Evolutionary conservation across 345 rosid species (phyloP).

Genomic region (Passiflora organensis): DNA sequence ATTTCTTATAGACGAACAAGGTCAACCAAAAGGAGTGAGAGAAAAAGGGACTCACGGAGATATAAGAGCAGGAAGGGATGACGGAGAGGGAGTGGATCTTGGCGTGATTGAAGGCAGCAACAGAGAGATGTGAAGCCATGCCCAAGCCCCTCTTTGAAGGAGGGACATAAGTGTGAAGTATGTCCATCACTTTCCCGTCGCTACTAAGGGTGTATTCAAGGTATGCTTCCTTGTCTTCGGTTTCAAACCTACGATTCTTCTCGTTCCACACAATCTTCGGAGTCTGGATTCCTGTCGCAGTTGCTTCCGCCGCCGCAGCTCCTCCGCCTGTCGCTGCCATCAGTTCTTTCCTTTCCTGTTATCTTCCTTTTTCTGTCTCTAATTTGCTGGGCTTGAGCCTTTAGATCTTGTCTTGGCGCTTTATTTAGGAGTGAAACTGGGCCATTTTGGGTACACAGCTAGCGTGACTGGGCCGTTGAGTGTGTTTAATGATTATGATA

Average conservation of each 20-base stretch:
- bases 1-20: background rate
- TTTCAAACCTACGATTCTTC: constrained; percentile 52
- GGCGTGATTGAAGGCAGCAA: constrained; percentile 75
- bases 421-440: too few species aligned
- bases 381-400: too few species aligned
- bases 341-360: too few species aligned
- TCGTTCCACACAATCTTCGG: constrained; percentile 56
- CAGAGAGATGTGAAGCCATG: constrained; percentile 73
- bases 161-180: constrained; percentile 78
- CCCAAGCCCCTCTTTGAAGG: constrained; percentile 75
- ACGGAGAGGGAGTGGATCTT: constrained; percentile 53
- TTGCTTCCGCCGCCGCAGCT: too few species aligned
- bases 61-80: constrained; percentile 80
- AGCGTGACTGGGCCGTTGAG: too few species aligned
- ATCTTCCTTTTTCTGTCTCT: too few species aligned
- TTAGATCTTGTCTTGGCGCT: too few species aligned
- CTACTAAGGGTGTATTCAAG: constrained; percentile 48
- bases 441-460: too few species aligned
- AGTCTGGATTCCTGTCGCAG: too few species aligned
- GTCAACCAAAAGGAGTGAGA: background rate
- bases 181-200: constrained; percentile 61
- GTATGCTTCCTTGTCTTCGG: constrained; percentile 80
- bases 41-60: constrained; percentile 44
- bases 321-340: too few species aligned
- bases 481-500: too few species aligned